Evolutionary conservation across 768 basidiomycete genomes (phyloP).

Genomic region (Glaciozyma martinii): DNA sequence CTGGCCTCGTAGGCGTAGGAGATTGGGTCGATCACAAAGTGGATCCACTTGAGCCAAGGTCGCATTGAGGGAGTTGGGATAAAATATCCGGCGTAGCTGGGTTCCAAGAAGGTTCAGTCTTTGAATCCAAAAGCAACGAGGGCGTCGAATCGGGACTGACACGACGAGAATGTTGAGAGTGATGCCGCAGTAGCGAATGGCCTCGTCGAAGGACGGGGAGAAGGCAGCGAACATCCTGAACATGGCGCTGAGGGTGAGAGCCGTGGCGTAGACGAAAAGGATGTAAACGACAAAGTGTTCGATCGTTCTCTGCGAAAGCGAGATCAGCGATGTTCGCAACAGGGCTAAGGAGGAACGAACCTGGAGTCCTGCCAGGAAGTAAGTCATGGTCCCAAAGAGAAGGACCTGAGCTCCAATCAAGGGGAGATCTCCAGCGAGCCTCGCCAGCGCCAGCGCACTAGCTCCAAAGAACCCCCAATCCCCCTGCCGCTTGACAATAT

Average conservation of each 20-base stretch:
- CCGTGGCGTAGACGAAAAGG: conserved; percentile 28
- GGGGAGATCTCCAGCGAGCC: conserved; percentile 43
- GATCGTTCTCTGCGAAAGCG: conserved; percentile 7
- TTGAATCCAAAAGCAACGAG: conserved; percentile 35
- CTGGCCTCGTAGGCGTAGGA: conserved; percentile 34
- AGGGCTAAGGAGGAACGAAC: conserved; percentile 25
- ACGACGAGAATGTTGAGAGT: conserved; percentile 32
- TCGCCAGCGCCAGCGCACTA: conserved; percentile 40
- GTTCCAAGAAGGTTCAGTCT: background rate
- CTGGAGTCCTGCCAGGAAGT: conserved; percentile 43
- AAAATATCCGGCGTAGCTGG: conserved; percentile 28
- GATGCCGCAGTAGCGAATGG: conserved; percentile 29
- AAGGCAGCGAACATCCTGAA: conserved; percentile 31
- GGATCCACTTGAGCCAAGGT: conserved; percentile 31
- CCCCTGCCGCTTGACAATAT: conserved; percentile 48
- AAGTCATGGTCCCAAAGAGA: conserved; percentile 42
- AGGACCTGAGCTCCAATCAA: conserved; percentile 31
- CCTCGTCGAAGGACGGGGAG: conserved; percentile 24
- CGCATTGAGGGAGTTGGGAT: conserved; percentile 31
- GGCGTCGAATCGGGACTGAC: background rate
- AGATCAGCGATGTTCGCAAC: background rate
- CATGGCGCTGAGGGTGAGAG: conserved; percentile 30
- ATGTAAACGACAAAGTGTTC: conserved; percentile 20
- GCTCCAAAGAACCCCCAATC: conserved; percentile 45
- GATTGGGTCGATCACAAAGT: conserved; percentile 33